Conservation (phyloP, 768 basidiomycete genomes). For the Lactifluus piperatus region DNA sequence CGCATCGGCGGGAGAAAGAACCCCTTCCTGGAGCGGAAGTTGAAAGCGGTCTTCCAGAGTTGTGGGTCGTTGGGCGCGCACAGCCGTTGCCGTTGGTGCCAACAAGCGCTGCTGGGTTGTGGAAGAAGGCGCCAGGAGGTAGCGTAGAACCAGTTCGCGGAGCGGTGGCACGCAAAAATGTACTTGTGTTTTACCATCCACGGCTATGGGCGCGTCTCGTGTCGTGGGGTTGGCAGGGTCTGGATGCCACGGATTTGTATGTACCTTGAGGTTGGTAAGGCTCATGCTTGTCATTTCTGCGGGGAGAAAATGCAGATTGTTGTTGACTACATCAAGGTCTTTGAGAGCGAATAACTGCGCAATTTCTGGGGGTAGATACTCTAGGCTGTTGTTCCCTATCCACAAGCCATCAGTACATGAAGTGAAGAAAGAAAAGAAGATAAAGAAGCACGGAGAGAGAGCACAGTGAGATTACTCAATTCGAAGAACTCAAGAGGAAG, state of each 20-base stretch:
- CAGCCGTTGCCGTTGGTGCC: not conserved
- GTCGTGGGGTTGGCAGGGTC: no score
- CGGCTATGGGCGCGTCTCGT: not conserved
- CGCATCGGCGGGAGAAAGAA: not conserved
- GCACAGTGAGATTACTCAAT: constrained; percentile 16
- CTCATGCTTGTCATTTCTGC: constrained; percentile 10
- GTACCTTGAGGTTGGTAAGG: constrained; percentile 13
- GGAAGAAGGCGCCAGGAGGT: constrained; percentile 14
- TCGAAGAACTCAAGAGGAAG: no score
- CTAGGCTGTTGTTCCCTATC: no score
- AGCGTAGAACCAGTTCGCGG: constrained; percentile 15
- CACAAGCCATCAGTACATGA: no score
- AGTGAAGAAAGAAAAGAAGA: no score
- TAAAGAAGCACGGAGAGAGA: constrained; percentile 16
- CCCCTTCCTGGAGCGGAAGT: no score
- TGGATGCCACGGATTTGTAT: constrained; percentile 14
- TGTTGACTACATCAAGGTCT: no score
- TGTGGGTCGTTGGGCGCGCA: not conserved
- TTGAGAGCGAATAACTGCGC: no score
- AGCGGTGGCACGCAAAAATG: constrained; percentile 12
- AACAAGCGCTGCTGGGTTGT: not conserved
- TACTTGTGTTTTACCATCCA: not conserved
- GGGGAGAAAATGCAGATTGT: no score
- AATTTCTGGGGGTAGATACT: no score
- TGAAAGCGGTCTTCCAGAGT: no score